Evolutionary conservation across 192 early-diverging fungal genomes (phyloP).

Genomic region (Radiomyces spectabilis): DNA sequence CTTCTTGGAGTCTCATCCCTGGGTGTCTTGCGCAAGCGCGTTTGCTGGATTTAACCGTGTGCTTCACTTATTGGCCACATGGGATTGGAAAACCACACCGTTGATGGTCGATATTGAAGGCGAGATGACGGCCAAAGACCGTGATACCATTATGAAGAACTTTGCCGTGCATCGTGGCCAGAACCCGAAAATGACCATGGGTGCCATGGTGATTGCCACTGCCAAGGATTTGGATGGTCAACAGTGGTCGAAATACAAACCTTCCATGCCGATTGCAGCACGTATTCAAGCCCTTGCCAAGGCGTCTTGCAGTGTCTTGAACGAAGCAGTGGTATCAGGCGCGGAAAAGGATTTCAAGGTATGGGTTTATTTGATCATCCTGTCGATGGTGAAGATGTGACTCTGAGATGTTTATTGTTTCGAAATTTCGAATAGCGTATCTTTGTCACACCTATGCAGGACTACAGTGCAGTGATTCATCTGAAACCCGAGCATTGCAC

Average conservation of each 20-base stretch:
- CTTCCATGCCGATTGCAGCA: constrained; percentile 48
- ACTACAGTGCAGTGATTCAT: constrained; percentile 73
- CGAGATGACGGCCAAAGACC: constrained; percentile 37
- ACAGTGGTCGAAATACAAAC: constrained; percentile 51
- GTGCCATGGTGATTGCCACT: constrained; percentile 61
- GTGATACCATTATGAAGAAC: constrained; percentile 34
- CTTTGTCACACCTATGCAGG: constrained; percentile 73
- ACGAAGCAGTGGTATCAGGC: constrained; percentile 25
- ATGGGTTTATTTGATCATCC: constrained; percentile 15
- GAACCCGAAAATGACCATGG: constrained; percentile 32
- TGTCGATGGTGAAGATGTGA: neutral
- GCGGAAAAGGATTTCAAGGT: constrained; percentile 37
- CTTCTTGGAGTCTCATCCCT: constrained; percentile 60
- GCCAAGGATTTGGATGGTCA: constrained; percentile 48
- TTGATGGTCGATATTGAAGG: constrained; percentile 76
- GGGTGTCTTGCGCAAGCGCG: constrained; percentile 51
- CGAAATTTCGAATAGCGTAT: constrained; percentile 46
- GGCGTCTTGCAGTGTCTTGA: constrained; percentile 52
- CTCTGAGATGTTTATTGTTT: constrained; percentile 14
- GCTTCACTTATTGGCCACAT: constrained; percentile 61
- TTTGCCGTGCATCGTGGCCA: constrained; percentile 52
- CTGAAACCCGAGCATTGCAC: constrained; percentile 52
- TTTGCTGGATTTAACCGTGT: constrained; percentile 73
- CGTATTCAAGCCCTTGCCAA: constrained; percentile 60
- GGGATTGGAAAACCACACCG: constrained; percentile 71